Base-by-base conservation (phyloP, 75 land plant genomes). In the Cunninghamia lanceolata region DNA sequence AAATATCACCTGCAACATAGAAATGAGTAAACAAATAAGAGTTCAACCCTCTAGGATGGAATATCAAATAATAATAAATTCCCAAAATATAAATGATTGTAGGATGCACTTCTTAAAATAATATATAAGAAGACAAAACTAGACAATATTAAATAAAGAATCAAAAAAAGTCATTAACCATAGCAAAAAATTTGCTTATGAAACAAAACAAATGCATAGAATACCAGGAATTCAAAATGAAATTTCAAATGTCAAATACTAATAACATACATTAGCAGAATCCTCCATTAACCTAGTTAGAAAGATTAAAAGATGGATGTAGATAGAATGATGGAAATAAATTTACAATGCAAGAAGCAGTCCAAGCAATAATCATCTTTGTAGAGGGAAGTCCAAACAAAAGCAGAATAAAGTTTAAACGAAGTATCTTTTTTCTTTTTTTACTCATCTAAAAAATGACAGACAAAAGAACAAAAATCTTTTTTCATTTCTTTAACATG, bases 1-100 rank as follows among this genome's bases (percentile, higher is more conserved):
- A 89, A 96, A 96, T 43, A 93, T 93, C 86, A 96, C 96, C 97
- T 95, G 94, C 85, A 90, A 32, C 40, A 89, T 25, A 82, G 68
- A 30, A 43, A 84, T 16, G 36, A 56, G 45, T 0, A 39, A 82
- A 84, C 32, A 46, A 34, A 32, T 71, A 13, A 71, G 75, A 71
- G 15, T 30, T 71, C 34, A 32, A 71, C 36, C 32, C 36, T 32
- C 38, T 32, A 71, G 15, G 11, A 71, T 32, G 75, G 9, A 80
- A 4, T 50, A 80, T 11, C 40, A n/a, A 80, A 43, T 25, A 42
- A 43, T 80, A 43, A 80, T 28, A 13, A 42, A 80, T 80, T 43
- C 50, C 46, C n/a, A 80, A 45, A 45, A 80, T 34, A 71, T 30
- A 43, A 79, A 79, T 17, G 1, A 42, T 36, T 21, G 13, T 43